A percentile compares a stretch with the other conserved stretches of the same genome.
Evolutionary conservation across 2,329 filamentous ascomycete species (phyloP).

Genomic region (Clonostachys rosea): DNA sequence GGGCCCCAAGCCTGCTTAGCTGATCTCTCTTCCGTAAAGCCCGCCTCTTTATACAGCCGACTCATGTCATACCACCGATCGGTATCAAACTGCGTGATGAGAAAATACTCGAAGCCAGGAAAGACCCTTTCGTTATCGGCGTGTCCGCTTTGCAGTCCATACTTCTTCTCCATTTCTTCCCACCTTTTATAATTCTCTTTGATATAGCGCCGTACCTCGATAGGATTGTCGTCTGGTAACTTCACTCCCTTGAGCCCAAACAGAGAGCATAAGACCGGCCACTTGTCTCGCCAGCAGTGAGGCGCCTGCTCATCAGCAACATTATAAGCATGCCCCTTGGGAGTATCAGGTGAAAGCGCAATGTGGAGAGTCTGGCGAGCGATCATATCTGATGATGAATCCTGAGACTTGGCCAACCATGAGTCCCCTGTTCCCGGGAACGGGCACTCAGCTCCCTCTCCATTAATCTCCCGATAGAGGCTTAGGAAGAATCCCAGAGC

Average conservation of each 20-base stretch:
- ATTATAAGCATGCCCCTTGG: slow-evolving; percentile 15
- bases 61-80: slow-evolving; percentile 38
- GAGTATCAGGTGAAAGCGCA: slow-evolving; percentile 3
- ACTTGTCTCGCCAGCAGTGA: slow-evolving; percentile 13
- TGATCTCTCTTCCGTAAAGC: slow-evolving; percentile 33
- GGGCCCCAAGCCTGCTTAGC: slow-evolving; percentile 27
- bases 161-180: slow-evolving; percentile 21
- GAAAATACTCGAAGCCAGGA: slow-evolving; percentile 31
- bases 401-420: slow-evolving; percentile 28
- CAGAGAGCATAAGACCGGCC: slow-evolving; percentile 12
- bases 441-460: slow-evolving; percentile 26
- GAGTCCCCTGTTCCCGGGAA: slow-evolving; percentile 29
- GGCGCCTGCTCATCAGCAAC: slow-evolving; percentile 10
- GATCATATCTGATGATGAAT: slow-evolving; percentile 31
- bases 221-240: slow-evolving; percentile 12
- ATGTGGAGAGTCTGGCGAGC: slow-evolving; percentile 14
- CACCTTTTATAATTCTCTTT: slow-evolving; percentile 19
- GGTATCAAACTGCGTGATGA: slow-evolving; percentile 35
- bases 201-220: slow-evolving; percentile 25
- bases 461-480: slow-evolving; percentile 25
- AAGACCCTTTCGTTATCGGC: slow-evolving; percentile 26
- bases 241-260: slow-evolving; percentile 16
- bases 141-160: slow-evolving; percentile 27
- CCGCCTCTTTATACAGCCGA: slow-evolving; percentile 28
- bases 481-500: slow-evolving; percentile 28